These are phyloP conservation scores for Skeletonema menzelii DNA, from an alignment of 108 stramenopile genomes.

Conservation along the genomic window DNA sequence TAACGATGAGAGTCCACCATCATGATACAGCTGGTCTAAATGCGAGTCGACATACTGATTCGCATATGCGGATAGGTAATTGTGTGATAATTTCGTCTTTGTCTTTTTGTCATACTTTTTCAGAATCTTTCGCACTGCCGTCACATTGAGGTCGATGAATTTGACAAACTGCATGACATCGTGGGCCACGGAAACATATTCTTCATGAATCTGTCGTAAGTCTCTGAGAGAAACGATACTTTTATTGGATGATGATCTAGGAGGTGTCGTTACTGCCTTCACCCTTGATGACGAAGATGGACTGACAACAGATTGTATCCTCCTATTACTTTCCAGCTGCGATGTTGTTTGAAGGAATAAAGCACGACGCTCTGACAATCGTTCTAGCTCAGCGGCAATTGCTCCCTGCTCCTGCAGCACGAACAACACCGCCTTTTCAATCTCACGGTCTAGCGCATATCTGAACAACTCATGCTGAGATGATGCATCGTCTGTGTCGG, in stretches of 20 bases:
- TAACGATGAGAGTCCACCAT: slow-evolving; percentile 48
- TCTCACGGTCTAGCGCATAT: slow-evolving; percentile 9
- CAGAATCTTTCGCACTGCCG: slow-evolving; percentile 67
- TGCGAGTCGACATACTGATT: slow-evolving; percentile 22
- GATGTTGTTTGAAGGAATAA: background rate
- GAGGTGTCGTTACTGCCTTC: background rate
- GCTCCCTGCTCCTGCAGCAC: slow-evolving; percentile 13
- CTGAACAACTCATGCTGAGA: background rate
- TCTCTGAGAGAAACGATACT: background rate
- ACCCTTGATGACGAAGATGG: background rate
- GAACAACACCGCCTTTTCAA: slow-evolving; percentile 17
- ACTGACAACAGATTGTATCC: background rate
- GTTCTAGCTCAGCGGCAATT: slow-evolving; percentile 4
- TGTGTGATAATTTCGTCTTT: background rate
- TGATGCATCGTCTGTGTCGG: background rate
- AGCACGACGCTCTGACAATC: background rate
- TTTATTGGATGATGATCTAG: background rate
- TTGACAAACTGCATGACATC: slow-evolving; percentile 47
- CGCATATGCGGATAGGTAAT: background rate
- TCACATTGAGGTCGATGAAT: slow-evolving; percentile 61
- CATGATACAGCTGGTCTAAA: slow-evolving; percentile 43
- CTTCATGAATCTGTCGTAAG: background rate
- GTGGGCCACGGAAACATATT: slow-evolving; percentile 19
- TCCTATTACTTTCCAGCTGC: background rate
- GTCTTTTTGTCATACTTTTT: slow-evolving; percentile 68